Evolutionary conservation across 176 grass and related monocot species (phyloP).

Genomic region (Dactylis glomerata): DNA sequence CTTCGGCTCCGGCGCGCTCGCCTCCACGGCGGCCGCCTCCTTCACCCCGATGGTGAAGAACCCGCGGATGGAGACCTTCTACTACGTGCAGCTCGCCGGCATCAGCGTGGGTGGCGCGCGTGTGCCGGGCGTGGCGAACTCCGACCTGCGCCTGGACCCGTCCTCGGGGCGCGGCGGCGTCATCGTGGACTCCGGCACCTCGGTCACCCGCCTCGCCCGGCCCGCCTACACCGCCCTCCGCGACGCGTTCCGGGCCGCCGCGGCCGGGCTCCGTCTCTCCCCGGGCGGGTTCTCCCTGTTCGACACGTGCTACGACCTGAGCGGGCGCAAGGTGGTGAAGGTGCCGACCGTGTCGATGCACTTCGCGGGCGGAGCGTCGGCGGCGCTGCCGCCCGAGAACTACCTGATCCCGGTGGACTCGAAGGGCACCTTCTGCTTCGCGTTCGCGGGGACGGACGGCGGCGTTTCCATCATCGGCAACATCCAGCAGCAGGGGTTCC

Average conservation of each 20-base stretch:
- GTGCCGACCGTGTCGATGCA: conserved; percentile 89
- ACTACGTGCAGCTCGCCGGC: conserved; percentile 74
- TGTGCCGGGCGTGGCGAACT: conserved; percentile 51
- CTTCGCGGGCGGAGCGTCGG: conserved; percentile 59
- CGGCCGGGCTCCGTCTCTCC: conserved; percentile 43
- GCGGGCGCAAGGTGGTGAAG: conserved; percentile 71
- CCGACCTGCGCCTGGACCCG: conserved; percentile 71
- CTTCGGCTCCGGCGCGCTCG: conserved; percentile 35
- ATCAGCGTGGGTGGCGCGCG: conserved; percentile 85
- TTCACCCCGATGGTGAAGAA: conserved; percentile 73
- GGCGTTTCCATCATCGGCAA: conserved; percentile 93
- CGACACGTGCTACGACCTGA: conserved; percentile 97
- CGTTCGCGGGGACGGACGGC: conserved; percentile 84
- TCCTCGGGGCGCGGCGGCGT: conserved; percentile 73
- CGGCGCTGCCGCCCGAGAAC: conserved; percentile 81
- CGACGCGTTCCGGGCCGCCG: conserved; percentile 71
- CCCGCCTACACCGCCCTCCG: conserved; percentile 73
- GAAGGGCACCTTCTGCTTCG: conserved; percentile 89
- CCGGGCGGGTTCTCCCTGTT: conserved; percentile 86
- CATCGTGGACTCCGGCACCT: conserved; percentile 96
- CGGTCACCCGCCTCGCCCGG: conserved; percentile 66
- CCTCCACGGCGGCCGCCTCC: conserved; percentile 19
- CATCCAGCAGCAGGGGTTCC: conserved; percentile 95
- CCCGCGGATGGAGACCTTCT: conserved; percentile 83
- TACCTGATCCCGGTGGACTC: conserved; percentile 96